Evolutionary conservation across 441 rosid genomes (phyloP), one percentile per base, ranked within the genome.

Genomic region (Erysimum cheiri): DNA sequence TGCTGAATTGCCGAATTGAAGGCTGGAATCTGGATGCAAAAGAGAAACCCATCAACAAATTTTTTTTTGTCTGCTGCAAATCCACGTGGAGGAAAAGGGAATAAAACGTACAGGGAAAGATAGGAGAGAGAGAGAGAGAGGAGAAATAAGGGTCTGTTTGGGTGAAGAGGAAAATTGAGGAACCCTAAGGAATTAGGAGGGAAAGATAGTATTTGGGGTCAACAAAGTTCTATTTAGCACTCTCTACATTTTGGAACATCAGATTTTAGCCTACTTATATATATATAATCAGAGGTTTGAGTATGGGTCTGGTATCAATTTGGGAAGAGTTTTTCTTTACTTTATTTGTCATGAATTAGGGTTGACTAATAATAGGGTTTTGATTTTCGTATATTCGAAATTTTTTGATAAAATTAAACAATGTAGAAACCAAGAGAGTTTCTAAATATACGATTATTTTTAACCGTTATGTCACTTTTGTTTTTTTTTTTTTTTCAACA

Each of bases 121-220:
- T 31, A 40, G 29, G 22, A 28, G 58, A 22, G 59, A 9, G 1
- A 22, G 24, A 1, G 24, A 22, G 22, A 19, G n/a, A n/a, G 9
- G 36, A 35, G 71, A 46, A 44, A 32, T 14, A 35, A 47, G 48
- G 46, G 9, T 33, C 10, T 32, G 22, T 33, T 55, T 44, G 22
- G 28, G 50, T n/a, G 29, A 5, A 19, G n/a, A 33, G 4, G 14
- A 32, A 46, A 36, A 9, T 24, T 59, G 72, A 67, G 72, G 77
- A 73, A 67, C 72, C 77, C 77, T 73, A 67, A 66, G 72, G 67
- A 73, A 59, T 73, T 73, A 53, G 72, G 72, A 67, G 77, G 77
- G 77, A 73, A 73, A 67, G 49, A 53, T 56, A 59, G 28, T 31
- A 26, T 14, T 19, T 14, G 17, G 5, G 67, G 61, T 50, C 61